A percentile compares a stretch with the other conserved stretches of the same genome.
phyloP scores from a whole-genome alignment of 2,329 filamentous ascomycete species.

The Trichoderma sp. region DNA sequence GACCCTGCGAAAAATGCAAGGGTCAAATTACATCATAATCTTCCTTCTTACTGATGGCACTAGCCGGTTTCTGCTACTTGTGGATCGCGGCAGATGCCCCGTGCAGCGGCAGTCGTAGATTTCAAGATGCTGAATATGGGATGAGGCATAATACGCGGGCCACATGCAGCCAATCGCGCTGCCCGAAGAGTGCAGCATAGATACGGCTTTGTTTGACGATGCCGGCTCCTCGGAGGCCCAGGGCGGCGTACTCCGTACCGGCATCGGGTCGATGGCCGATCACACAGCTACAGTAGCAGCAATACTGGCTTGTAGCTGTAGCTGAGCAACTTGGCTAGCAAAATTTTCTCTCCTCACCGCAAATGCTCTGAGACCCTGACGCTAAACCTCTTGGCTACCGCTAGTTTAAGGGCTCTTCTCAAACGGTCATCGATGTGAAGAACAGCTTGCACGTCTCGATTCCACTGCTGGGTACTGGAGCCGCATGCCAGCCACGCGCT shows the following conservation, averaged over 20 bases:
- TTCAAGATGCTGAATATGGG: neutral
- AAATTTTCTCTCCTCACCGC: neutral
- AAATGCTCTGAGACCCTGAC: neutral
- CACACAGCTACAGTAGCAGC: neutral
- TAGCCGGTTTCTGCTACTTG: neutral
- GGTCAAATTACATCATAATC: neutral
- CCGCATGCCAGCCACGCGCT: neutral
- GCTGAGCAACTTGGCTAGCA: neutral
- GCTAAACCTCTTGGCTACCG: neutral
- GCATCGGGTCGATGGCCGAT: neutral
- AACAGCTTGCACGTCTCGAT: no score
- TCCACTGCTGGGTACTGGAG: neutral
- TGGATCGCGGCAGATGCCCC: neutral
- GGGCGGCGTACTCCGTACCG: neutral
- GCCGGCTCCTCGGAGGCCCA: neutral
- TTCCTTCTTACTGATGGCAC: neutral
- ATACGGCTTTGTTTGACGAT: neutral
- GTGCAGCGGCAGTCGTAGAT: neutral
- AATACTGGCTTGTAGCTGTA: neutral
- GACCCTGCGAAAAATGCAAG: neutral
- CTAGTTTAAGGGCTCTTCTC: neutral
- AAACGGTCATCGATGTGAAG: neutral
- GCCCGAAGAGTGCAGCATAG: neutral
- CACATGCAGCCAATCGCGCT: neutral
- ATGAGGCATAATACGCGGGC: neutral